Evolutionary conservation across 176 grass and related monocot genomes (phyloP).

Genomic region (Oryza nivara): DNA sequence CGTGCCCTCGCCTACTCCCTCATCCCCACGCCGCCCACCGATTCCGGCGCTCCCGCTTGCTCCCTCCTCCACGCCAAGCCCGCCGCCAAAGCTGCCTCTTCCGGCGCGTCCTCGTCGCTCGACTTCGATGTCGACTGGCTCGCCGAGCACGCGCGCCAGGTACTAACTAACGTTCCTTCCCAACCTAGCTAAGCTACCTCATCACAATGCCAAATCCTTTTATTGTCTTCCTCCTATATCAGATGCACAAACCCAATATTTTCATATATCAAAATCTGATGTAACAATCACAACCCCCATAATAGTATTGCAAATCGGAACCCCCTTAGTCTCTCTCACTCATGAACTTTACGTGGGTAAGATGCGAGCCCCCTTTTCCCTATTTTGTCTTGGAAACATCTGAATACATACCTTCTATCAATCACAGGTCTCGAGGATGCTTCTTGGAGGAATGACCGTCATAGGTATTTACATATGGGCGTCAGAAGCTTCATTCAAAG

Average conservation of each 20-base stretch:
- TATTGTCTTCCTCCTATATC: too few species aligned
- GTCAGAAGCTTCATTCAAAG: conserved; percentile 80
- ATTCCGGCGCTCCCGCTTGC: conserved; percentile 63
- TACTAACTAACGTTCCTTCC: background rate
- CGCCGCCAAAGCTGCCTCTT: conserved; percentile 28
- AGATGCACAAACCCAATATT: background rate
- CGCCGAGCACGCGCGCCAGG: conserved; percentile 88
- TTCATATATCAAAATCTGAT: background rate
- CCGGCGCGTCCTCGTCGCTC: conserved; percentile 45
- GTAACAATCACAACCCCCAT: background rate
- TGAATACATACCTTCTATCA: background rate
- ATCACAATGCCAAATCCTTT: background rate
- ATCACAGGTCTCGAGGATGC: conserved; percentile 78
- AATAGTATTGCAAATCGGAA: too few species aligned
- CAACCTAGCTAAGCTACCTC: too few species aligned
- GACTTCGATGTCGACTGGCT: conserved; percentile 87
- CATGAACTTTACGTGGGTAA: too few species aligned
- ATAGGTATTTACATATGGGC: conserved; percentile 88
- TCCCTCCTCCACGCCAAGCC: conserved; percentile 63
- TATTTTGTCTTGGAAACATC: background rate
- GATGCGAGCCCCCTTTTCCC: background rate
- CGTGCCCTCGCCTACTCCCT: conserved; percentile 80
- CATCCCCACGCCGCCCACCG: conserved; percentile 85
- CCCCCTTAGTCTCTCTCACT: too few species aligned
- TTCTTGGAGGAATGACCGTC: conserved; percentile 84